Base-by-base conservation (phyloP, 306 rosid species). In the Luffa aegyptiaca region DNA sequence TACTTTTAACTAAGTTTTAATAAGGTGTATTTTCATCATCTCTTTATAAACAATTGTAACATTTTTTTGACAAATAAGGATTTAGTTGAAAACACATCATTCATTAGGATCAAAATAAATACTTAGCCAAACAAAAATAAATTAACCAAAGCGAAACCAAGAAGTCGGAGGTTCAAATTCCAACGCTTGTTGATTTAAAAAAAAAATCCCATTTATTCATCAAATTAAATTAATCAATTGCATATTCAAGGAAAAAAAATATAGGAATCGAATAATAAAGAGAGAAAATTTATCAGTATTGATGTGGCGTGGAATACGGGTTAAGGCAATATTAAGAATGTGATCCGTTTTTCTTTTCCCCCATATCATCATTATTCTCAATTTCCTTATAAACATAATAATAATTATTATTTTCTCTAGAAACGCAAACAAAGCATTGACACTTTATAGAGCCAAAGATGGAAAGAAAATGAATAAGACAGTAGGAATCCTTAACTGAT, bases 401-500 rank as follows among this genome's bases (percentile, higher is more conserved):
- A 14, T 10, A 59, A 10, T 3, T 3, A 59, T 42, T 17, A 2
- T 5, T 5, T 74, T 51, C 33, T 51, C 14, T 13, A 1, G 8
- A 35, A 46, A 49, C 35, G 31, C 33, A 75, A 75, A 55, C 45
- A 51, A 35, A 33, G 8, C 56, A 6, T 46, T 33, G 77, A 75
- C 53, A 52, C 12, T 31, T 33, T 55, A 55, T 16, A 49, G 58
- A 48, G 48, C 21, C 56, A 51, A 16, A 51, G 21, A 41, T n/a
- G 36, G 73, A 26, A 78, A 58, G 21, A 17, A 31, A 42, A 58
- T 56, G 3, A 58, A 68, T 8, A 41, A 0, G 69, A 11, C 21
- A 26, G 71, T 44, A 13, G 65, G 58, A 76, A 26, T 58, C 82
- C 82, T 77, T 71, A 84, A 81, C 87, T 84, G 87, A 59, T 77